Conservation (phyloP, 106 monocot genomes). For the Cymbidium sinense region DNA sequence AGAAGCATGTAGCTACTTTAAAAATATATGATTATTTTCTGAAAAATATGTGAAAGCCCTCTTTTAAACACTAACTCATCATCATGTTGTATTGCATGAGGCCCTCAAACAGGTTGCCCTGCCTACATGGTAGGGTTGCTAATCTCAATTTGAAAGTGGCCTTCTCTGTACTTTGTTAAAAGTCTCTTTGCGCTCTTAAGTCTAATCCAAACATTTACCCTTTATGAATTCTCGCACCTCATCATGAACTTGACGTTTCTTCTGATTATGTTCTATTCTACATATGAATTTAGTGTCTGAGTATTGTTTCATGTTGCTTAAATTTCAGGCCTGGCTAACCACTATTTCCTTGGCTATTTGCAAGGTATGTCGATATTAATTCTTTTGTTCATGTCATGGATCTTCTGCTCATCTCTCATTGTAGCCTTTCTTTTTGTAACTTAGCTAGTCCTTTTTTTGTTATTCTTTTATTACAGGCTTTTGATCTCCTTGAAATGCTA, state of each 20-base stretch:
- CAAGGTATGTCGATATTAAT: constrained; percentile 40
- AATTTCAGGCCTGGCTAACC: constrained; percentile 82
- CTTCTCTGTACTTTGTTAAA: neutral
- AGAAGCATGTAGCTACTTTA: no score
- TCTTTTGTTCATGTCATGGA: neutral
- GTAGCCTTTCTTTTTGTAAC: constrained; percentile 3
- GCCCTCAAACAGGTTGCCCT: no score
- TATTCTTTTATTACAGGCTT: constrained; percentile 39
- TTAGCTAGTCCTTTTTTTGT: no score
- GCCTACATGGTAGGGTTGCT: no score
- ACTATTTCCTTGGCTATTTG: constrained; percentile 76
- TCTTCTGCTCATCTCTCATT: neutral
- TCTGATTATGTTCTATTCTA: neutral
- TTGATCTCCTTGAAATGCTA: constrained; percentile 91
- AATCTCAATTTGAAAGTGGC: neutral
- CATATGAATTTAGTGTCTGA: neutral
- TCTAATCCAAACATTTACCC: neutral
- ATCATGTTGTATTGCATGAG: no score
- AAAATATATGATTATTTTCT: no score
- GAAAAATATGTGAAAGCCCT: no score
- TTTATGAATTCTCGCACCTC: neutral
- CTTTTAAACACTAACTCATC: no score
- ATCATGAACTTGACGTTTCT: neutral
- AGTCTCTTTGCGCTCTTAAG: neutral
- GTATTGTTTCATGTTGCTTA: neutral